Base-by-base conservation (phyloP, 225 moss, liverwort and hornwort species). In the Pseudoscleropodium purum region DNA sequence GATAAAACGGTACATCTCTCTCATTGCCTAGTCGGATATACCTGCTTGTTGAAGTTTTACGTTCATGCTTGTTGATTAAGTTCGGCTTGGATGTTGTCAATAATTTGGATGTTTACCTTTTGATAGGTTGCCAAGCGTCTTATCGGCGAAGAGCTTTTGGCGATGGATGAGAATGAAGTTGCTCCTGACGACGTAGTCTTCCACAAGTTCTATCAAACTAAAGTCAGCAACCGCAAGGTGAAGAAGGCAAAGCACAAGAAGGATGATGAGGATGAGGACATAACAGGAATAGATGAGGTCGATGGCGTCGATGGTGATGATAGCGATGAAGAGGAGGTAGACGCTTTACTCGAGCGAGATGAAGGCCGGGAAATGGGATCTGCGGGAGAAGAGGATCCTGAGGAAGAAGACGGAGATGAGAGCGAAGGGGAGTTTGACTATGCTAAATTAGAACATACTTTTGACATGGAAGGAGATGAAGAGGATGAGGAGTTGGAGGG, bases 181-280 rank as follows among this genome's bases (percentile, higher is more conserved):
- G 93, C 99, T 37, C 99, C 99, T 49, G 97, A 99, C 56, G 99
- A 99, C 87, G 89, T 99, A 30, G 95, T 99, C 57, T 99, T 99
- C 73, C 99, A 99, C 93, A 97, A 97, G 78, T 99, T 99, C 77
- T 99, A 99, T 88, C 95, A 94, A 83, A 91, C 90, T 6, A 99
- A 96, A 88, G 95, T 93, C 51, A 92, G 79, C 45, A 92, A 88
- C 65, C 93, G 90, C 84, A 95, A 94, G 90, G 88, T 91, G 84
- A 92, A 92, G 86, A 96, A 93, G 81, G 92, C 94, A 62, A 97
- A 96, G 85, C 93, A 95, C 83, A 95, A 90, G 90, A 94, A 86
- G 82, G 82, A 81, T 90, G 93, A 94, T 6, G 95, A 96, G 36
- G 99, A 96, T 47, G 96, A 96, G 29, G 92, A 95, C 66, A 90